phyloP scores from a whole-genome alignment of 1,284 basidiomycete genomes.

The Anthracocystis walkeri region DNA sequence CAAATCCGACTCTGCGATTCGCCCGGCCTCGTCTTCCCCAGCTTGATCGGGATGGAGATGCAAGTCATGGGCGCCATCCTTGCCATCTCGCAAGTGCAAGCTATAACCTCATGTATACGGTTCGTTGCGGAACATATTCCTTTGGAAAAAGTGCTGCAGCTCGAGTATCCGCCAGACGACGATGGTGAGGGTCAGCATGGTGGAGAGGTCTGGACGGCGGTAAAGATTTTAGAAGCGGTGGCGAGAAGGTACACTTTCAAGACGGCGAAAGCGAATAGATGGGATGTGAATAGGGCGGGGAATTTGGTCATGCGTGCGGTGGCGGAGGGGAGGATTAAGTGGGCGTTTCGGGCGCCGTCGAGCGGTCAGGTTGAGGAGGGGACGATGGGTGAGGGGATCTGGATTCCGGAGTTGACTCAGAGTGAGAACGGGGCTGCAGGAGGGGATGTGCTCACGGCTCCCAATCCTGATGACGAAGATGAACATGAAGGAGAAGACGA shows the following conservation, averaged over 20 bases:
- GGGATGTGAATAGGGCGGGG: slow-evolving; percentile 87
- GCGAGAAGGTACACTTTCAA: slow-evolving; percentile 78
- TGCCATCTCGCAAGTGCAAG: slow-evolving; percentile 84
- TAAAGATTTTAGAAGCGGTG: slow-evolving; percentile 82
- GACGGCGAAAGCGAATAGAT: slow-evolving; percentile 87
- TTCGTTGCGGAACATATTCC: slow-evolving; percentile 79
- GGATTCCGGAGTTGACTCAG: slow-evolving; percentile 24
- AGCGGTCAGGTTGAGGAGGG: not conserved
- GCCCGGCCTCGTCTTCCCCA: slow-evolving; percentile 76
- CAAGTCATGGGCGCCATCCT: slow-evolving; percentile 82
- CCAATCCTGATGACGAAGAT: slow-evolving; percentile 38
- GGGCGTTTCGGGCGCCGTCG: slow-evolving; percentile 76
- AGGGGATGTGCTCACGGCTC: slow-evolving; percentile 33
- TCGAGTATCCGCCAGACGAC: slow-evolving; percentile 69
- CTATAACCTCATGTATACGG: slow-evolving; percentile 80
- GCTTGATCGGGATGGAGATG: slow-evolving; percentile 54
- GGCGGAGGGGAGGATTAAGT: slow-evolving; percentile 81
- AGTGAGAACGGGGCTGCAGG: not conserved
- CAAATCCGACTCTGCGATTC: slow-evolving; percentile 54
- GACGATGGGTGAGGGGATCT: slow-evolving; percentile 32
- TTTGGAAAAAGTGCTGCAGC: slow-evolving; percentile 78
- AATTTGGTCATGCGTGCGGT: slow-evolving; percentile 77
- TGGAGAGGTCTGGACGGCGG: slow-evolving; percentile 77
- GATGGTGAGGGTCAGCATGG: slow-evolving; percentile 63
- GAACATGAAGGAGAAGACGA: slow-evolving; percentile 29